Evolutionary conservation across 179 eudicot genomes (phyloP), one percentile per base, ranked within the genome.

Genomic region (Sideroxylon spinosum): DNA sequence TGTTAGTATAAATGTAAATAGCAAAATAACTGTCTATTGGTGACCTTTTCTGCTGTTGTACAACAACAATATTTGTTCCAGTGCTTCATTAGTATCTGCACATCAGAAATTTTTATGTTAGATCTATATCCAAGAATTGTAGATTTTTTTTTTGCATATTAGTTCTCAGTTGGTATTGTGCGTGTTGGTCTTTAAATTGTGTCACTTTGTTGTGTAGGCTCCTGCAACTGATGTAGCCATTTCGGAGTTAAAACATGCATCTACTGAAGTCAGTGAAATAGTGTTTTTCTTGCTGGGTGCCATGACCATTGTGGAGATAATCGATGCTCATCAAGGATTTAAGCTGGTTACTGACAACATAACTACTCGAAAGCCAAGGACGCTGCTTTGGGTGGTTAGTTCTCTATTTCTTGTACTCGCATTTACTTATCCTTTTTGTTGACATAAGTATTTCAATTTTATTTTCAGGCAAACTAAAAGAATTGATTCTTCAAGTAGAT

Each of bases 241-340:
- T 80, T 80, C 98, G 66, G 96, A 95, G 86, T 86, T 95, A 76
- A 79, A 91, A 74, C 97, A 86, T 84, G 99, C 98, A 84, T 91
- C 96, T 76, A 92, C 90, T 81, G 97, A 93, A 90, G 99, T 95
- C 81, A 93, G 99, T 82, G 89, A 93, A 86, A 94, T 93, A 79
- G 98, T 95, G 78, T 94, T 95, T 85, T 95, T 95, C 86, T 83
- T 94, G 89, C 89, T 95, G 75, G 99, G 99, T 76, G 99, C 98
- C 72, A 95, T 95, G 99, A 93, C 99, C 71, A 93, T 95, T 77
- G 99, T 95, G 46, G 99, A 95, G 80, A 95, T 95, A 76, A 89
- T 95, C 68, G 99, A 95, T 88, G 98, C 99, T 87, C 99, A 95
- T 89, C 99, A 95, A 85, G 98, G 99, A 37, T 95, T 89, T 81